Percentiles rank a stretch among this genome's conserved stretches.
These are phyloP conservation scores for Penicillium sp. DNA, from an alignment of 2,329 filamentous ascomycete genomes.

Conservation along the genomic window DNA sequence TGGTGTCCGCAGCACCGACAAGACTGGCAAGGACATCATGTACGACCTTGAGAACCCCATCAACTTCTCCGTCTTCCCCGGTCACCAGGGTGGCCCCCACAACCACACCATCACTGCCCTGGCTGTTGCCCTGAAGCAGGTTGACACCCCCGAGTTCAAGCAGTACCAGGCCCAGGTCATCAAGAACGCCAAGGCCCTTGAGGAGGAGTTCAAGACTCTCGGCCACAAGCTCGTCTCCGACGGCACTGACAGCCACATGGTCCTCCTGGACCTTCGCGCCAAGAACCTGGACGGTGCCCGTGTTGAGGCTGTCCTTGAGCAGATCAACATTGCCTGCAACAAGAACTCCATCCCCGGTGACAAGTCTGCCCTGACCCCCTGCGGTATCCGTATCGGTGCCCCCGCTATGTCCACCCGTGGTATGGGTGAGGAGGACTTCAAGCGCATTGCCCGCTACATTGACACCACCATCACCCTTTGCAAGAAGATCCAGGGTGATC, in stretches of 20 bases:
- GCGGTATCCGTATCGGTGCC: slow-evolving; percentile 92
- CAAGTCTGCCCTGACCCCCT: slow-evolving; percentile 93
- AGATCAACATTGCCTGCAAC: slow-evolving; percentile 99
- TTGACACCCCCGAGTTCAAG: slow-evolving; percentile 84
- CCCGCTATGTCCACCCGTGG: slow-evolving; percentile 97
- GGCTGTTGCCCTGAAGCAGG: slow-evolving; percentile 91
- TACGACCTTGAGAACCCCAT: slow-evolving; percentile 93
- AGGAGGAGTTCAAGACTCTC: slow-evolving; percentile 65
- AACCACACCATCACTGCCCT: slow-evolving; percentile 99
- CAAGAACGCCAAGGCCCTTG: slow-evolving; percentile 86
- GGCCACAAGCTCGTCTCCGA: slow-evolving; percentile 89
- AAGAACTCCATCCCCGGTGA: slow-evolving; percentile 99
- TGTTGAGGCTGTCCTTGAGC: slow-evolving; percentile 92
- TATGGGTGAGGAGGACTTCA: slow-evolving; percentile 89
- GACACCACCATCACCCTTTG: slow-evolving; percentile 84
- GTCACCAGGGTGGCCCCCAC: slow-evolving; percentile 96
- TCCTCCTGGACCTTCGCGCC: slow-evolving; percentile 87
- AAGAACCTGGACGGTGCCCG: slow-evolving; percentile 86
- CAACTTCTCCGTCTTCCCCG: slow-evolving; percentile 95
- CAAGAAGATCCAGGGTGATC: slow-evolving; percentile 77
- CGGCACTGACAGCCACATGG: slow-evolving; percentile 96
- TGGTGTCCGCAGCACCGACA: slow-evolving; percentile 81
- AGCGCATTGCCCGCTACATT: slow-evolving; percentile 85
- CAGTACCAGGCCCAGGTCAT: slow-evolving; percentile 89
- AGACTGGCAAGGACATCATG: slow-evolving; percentile 79